Evolutionary conservation across 768 basidiomycete species (phyloP), one percentile per base, ranked within the genome.

Genomic region (Boletus reticuloceps): DNA sequence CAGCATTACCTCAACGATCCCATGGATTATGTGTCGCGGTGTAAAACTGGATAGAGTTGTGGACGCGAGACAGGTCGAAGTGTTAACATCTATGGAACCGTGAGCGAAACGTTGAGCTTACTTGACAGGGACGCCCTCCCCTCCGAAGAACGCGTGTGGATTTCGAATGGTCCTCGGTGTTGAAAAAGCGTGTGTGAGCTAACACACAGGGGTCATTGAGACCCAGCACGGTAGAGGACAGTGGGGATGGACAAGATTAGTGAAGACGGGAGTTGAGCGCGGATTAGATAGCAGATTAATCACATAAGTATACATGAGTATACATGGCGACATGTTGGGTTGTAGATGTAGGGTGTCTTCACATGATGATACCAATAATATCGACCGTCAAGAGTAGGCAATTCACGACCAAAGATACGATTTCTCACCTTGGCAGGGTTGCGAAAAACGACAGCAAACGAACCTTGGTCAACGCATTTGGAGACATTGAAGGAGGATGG

Each of bases 231-330:
- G 29, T 29, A 29, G 34, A 14, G 14, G 34, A 36, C 6, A 36
- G 6, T 10, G 9, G 8, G 29, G 9, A 29, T 14, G 11, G 13
- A 6, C 14, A 36, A 36, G 13, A 0, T 36, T 36, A 8, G 29
- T 13, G 29, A 48, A 10, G 42, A 43, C 41, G 46, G 51, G 14
- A 7, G 25, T 59, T 51, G 42, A 22, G 51, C 45, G 57, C 19
- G 11, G 22, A 40, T 63, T 55, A 55, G 50, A 59, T 48, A 49
- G 25, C n/a, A 37, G 11, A 36, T 36, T 13, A 5, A 42, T 55
- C 56, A 47, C 55, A 49, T 50, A 65, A 65, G 60, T 13, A 16
- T 38, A 47, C 50, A 53, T 59, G 62, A 65, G 60, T 13, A 16
- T 38, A 47, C 50, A 53, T 59, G 62, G n/a, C 19, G 20, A 14